These are phyloP conservation scores for Rhododendron mucronatum DNA, from an alignment of 148 eudicot genomes.

Conservation along the genomic window DNA sequence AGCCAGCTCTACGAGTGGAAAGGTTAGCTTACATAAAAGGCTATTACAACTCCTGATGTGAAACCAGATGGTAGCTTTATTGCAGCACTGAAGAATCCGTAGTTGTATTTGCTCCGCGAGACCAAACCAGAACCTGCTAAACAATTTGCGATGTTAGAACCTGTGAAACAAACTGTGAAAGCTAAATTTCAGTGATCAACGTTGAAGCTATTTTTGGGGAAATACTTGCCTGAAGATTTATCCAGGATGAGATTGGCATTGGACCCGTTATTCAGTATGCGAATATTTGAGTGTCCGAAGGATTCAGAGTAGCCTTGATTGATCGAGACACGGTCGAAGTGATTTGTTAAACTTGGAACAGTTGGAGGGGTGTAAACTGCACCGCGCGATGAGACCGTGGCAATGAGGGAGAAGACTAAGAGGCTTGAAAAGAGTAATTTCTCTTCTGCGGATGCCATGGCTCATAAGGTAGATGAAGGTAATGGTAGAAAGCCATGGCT, in stretches of 20 bases:
- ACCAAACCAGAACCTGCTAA: conserved; percentile 67
- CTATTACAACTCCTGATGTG: conserved; percentile 87
- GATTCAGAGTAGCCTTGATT: conserved; percentile 36
- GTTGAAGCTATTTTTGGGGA: neutral
- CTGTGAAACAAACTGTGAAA: neutral
- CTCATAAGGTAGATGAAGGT: conserved; percentile 2
- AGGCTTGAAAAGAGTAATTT: conserved; percentile 14
- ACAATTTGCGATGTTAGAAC: neutral
- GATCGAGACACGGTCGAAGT: conserved; percentile 42
- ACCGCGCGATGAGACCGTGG: conserved; percentile 23
- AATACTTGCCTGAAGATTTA: conserved; percentile 54
- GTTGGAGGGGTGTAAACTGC: conserved; percentile 40
- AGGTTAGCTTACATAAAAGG: conserved; percentile 65
- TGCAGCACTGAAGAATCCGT: conserved; percentile 88
- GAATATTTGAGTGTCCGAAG: conserved; percentile 58
- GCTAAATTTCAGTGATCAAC: neutral
- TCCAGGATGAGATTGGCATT: conserved; percentile 50
- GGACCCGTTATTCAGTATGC: conserved; percentile 51
- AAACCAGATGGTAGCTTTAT: conserved; percentile 80
- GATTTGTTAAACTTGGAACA: conserved; percentile 44
- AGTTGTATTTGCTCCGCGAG: conserved; percentile 49
- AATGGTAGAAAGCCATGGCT: conserved; percentile 4
- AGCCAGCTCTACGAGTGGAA: neutral
- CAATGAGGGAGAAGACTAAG: conserved; percentile 8
- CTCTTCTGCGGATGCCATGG: conserved; percentile 29